Evolutionary conservation across 2,329 filamentous ascomycete genomes (phyloP).

Genomic region (Cladosporium halotolerans): DNA sequence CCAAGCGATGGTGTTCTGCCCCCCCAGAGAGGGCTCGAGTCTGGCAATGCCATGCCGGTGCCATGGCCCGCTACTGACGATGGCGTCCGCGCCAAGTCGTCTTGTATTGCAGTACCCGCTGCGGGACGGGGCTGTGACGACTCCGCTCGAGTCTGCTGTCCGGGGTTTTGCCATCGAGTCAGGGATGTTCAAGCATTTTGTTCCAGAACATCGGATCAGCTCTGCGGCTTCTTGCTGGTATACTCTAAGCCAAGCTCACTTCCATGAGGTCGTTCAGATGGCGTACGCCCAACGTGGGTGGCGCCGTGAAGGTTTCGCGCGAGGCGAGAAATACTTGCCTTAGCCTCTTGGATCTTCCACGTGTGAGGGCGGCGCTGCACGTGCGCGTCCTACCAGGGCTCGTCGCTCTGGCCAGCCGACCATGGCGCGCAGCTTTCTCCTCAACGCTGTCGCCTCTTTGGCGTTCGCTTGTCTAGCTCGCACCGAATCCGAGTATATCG

Average conservation of each 20-base stretch:
- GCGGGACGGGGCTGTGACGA: not conserved
- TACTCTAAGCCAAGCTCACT: no score
- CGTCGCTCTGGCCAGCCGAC: no score
- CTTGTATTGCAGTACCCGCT: slow-evolving; percentile 9
- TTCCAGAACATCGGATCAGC: not conserved
- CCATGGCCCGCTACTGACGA: slow-evolving; percentile 10
- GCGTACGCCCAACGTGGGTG: slow-evolving; percentile 1
- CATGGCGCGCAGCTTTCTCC: no score
- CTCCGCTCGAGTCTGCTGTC: not conserved
- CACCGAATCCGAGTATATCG: no score
- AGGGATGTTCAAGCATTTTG: not conserved
- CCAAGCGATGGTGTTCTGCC: not conserved
- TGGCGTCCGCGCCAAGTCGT: slow-evolving; percentile 7
- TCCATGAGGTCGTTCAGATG: not conserved
- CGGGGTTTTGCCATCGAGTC: not conserved
- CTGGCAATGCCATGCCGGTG: slow-evolving; percentile 5
- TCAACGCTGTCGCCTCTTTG: no score
- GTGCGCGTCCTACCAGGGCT: no score
- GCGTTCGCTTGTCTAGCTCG: no score
- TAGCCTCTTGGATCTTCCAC: no score
- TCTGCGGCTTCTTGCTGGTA: no score
- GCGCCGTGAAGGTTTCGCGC: slow-evolving; percentile 2
- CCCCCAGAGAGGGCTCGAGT: slow-evolving; percentile 1
- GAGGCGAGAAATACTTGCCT: no score
- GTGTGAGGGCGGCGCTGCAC: no score